These are phyloP conservation scores for Cladorrhinum sp. DNA, from an alignment of 2,329 filamentous ascomycete species.

Conservation along the genomic window DNA sequence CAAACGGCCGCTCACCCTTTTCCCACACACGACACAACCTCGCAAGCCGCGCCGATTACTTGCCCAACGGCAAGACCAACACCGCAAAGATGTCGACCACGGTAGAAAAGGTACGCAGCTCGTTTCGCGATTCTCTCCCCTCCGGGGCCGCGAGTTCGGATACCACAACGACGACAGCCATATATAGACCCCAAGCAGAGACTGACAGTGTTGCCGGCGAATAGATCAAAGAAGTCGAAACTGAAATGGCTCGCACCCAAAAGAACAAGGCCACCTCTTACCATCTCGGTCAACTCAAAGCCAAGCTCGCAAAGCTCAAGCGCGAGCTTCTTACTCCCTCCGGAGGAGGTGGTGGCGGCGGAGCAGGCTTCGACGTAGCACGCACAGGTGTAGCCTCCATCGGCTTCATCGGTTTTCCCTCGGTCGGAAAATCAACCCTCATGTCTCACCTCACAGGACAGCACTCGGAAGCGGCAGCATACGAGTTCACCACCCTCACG, in stretches of 20 bases:
- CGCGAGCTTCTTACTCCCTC: conserved; percentile 86
- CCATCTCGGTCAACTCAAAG: conserved; percentile 94
- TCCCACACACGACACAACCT: not conserved
- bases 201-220: conserved; percentile 33
- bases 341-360: conserved; percentile 76
- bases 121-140: too few species aligned
- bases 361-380: conserved; percentile 92
- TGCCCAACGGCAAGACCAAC: conserved; percentile 8
- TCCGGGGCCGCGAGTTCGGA: not conserved
- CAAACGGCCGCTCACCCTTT: not conserved
- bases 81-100: conserved; percentile 82
- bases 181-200: not conserved
- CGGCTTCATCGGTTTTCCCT: conserved; percentile 97
- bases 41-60: not conserved
- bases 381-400: conserved; percentile 96
- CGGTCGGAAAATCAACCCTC: conserved; percentile 95
- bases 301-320: conserved; percentile 97
- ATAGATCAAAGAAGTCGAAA: conserved; percentile 94
- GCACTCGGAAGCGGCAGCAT: conserved; percentile 94
- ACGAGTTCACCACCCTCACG: conserved; percentile 97
- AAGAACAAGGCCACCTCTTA: conserved; percentile 96
- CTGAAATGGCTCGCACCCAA: conserved; percentile 95
- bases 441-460: conserved; percentile 94
- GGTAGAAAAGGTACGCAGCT: conserved; percentile 76
- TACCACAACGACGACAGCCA: not conserved